A percentile compares a stretch with the other conserved stretches of the same genome.
These are phyloP conservation scores for Agapanthus africanus DNA, from an alignment of 106 monocot species.

Conservation along the genomic window DNA sequence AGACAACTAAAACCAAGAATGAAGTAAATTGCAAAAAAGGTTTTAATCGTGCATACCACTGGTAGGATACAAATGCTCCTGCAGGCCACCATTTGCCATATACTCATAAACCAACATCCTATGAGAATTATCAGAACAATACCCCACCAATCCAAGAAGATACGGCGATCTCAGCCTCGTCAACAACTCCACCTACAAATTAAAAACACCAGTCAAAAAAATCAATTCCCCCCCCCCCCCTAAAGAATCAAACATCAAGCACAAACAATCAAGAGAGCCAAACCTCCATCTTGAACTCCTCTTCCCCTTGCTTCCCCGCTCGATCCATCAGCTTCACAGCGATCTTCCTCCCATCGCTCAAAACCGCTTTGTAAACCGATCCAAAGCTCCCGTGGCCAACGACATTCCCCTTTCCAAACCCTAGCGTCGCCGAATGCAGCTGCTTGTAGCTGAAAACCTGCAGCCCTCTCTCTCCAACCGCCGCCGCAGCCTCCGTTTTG, in stretches of 20 bases:
- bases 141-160: slow-evolving; percentile 55
- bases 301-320: slow-evolving; percentile 82
- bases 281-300: slow-evolving; percentile 98
- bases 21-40: too few species aligned
- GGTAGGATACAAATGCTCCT: slow-evolving; percentile 67
- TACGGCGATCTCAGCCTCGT: slow-evolving; percentile 52
- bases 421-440: slow-evolving; percentile 75
- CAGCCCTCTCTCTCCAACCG: slow-evolving; percentile 35
- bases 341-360: slow-evolving; percentile 76
- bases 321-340: slow-evolving; percentile 98
- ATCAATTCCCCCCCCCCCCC: too few species aligned
- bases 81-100: slow-evolving; percentile 79
- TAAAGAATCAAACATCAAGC: neutral
- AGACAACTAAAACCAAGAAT: too few species aligned
- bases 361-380: slow-evolving; percentile 68
- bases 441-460: slow-evolving; percentile 80
- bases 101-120: slow-evolving; percentile 71
- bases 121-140: slow-evolving; percentile 61
- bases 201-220: slow-evolving; percentile 1
- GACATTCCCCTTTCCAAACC: slow-evolving; percentile 69
- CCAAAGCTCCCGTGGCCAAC: slow-evolving; percentile 94
- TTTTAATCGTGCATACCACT: slow-evolving; percentile 44
- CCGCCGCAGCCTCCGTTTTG: slow-evolving; percentile 8
- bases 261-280: neutral
- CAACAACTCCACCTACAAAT: slow-evolving; percentile 56